Evolutionary conservation across 2,329 filamentous ascomycete species (phyloP).

Genomic region (Calonectria montana): DNA sequence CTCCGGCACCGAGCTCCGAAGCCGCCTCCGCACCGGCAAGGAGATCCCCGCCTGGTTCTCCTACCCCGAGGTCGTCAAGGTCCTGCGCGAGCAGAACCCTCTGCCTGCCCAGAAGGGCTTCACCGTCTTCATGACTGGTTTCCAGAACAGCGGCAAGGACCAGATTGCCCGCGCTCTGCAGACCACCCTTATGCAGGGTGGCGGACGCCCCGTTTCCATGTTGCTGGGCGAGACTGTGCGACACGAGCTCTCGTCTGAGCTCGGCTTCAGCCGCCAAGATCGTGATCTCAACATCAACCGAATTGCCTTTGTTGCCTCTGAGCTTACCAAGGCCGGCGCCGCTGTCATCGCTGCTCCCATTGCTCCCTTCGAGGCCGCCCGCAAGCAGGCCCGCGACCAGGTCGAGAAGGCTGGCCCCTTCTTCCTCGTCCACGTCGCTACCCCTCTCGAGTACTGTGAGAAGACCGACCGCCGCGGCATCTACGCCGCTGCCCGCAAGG

Average conservation of each 20-base stretch:
- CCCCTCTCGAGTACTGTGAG: slow-evolving; percentile 91
- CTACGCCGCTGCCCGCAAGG: slow-evolving; percentile 84
- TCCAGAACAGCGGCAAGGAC: slow-evolving; percentile 97
- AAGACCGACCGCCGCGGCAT: slow-evolving; percentile 94
- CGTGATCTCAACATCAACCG: slow-evolving; percentile 94
- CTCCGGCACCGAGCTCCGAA: slow-evolving; percentile 89
- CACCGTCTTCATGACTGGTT: slow-evolving; percentile 97
- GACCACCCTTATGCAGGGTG: slow-evolving; percentile 97
- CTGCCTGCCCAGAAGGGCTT: slow-evolving; percentile 93
- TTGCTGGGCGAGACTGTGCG: slow-evolving; percentile 96
- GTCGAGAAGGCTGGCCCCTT: slow-evolving; percentile 91
- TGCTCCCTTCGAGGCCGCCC: slow-evolving; percentile 86
- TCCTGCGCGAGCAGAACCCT: slow-evolving; percentile 96
- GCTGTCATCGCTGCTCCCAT: slow-evolving; percentile 98
- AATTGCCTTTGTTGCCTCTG: slow-evolving; percentile 95
- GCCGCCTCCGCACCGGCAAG: slow-evolving; percentile 88
- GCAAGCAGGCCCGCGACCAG: slow-evolving; percentile 82
- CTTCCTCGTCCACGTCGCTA: slow-evolving; percentile 95
- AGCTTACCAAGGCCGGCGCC: slow-evolving; percentile 91
- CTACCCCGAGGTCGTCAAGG: slow-evolving; percentile 97
- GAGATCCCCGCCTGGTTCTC: slow-evolving; percentile 99
- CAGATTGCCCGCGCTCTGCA: slow-evolving; percentile 95
- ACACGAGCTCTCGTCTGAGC: slow-evolving; percentile 90
- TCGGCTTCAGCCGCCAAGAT: slow-evolving; percentile 94
- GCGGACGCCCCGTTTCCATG: slow-evolving; percentile 92